phyloP scores from a whole-genome alignment of 768 basidiomycete genomes.

The Kwoniella sp. region DNA sequence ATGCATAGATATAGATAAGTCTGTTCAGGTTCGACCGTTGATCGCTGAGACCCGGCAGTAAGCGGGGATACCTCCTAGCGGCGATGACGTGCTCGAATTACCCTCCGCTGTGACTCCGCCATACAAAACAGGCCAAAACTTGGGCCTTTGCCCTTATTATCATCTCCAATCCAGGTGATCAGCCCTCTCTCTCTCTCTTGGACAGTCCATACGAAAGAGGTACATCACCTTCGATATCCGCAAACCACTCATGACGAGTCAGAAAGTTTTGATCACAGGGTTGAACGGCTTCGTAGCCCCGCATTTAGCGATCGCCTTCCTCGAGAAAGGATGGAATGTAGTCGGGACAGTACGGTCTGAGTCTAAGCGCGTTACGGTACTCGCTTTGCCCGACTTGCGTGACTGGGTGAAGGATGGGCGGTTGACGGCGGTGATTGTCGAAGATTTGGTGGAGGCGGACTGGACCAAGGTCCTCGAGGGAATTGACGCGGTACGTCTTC shows the following conservation, averaged over 20 bases:
- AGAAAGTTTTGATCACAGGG: conserved; percentile 46
- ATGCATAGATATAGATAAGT: too few species aligned
- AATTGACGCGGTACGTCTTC: conserved; percentile 37
- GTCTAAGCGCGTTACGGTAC: conserved; percentile 32
- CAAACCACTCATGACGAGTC: conserved; percentile 5
- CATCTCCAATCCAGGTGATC: too few species aligned
- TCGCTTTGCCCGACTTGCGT: conserved; percentile 26
- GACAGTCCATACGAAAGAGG: neutral
- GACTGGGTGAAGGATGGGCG: conserved; percentile 25
- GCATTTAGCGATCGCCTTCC: conserved; percentile 44
- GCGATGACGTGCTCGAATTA: too few species aligned
- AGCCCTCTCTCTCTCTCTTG: too few species aligned
- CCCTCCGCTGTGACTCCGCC: too few species aligned
- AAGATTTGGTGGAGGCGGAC: conserved; percentile 44
- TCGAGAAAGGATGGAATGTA: conserved; percentile 47
- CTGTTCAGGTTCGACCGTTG: too few species aligned
- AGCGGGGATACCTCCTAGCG: too few species aligned
- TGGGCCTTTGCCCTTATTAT: too few species aligned
- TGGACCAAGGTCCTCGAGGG: conserved; percentile 41
- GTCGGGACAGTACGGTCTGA: conserved; percentile 45
- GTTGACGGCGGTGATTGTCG: conserved; percentile 37
- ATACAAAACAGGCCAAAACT: too few species aligned
- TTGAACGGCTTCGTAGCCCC: conserved; percentile 47
- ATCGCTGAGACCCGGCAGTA: too few species aligned
- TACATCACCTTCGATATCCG: neutral